Evolutionary conservation across 768 basidiomycete species (phyloP), one percentile per base, ranked within the genome.

Genomic region (Xanthoconium stramineum): DNA sequence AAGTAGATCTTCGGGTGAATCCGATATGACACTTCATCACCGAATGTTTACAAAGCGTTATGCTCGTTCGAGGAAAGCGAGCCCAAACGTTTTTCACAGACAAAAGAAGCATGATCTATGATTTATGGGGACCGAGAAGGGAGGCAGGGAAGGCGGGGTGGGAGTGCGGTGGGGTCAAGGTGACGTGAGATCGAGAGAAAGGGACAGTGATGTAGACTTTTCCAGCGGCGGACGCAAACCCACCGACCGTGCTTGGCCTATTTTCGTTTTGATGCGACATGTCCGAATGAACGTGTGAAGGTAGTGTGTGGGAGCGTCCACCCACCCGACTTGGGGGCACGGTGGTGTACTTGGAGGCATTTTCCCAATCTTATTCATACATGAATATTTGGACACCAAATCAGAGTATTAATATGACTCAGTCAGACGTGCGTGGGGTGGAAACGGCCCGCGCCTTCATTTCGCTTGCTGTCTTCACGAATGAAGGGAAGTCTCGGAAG

Each of bases 401-500:
- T 38, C 24, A 29, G 43, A 24, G 24, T 24, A 24, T 24, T 24
- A 14, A 44, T 6, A 28, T 29, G 24, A 44, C 6, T 13, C 17
- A 14, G 43, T 37, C 38, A 4, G 20, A 46, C 30, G 11, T 29
- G 19, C 35, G 24, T 46, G 42, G 17, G 17, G 44, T 20, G 13
- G 35, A 29, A 24, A 42, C 2, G 42, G 15, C 19, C 36, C 32
- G 32, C 37, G 36, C 30, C 28, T 37, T 47, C 40, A 35, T 47
- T 62, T 57, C 47, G 45, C 29, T 36, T 55, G 13, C 56, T 47
- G n/a, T n/a, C n/a, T n/a, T n/a, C n/a, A 37, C 42, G 30, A 48
- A 47, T 47, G 37, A 37, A 54, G 32, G 42, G 55, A 47, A 58
- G 56, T 30, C 29, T 50, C 62, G 62, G 65, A 24, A 65, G 29